Evolutionary conservation across 805 yeast species (phyloP).

Genomic region (Saccharomycopsis javanensis): DNA sequence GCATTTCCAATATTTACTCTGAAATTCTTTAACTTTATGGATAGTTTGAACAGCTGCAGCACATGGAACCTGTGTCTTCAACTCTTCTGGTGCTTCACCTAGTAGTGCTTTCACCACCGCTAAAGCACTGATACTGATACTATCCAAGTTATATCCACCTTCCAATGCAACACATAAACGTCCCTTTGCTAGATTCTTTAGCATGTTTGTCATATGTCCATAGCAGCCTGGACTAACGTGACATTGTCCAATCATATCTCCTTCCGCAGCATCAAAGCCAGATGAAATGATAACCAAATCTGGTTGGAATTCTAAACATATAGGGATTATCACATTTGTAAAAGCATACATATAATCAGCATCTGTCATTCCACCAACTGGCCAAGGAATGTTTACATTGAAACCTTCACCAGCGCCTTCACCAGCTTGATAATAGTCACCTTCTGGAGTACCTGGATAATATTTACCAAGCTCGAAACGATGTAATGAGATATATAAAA

Average conservation of each 20-base stretch:
- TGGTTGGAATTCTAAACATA: slow-evolving; percentile 81
- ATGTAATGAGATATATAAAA: slow-evolving; percentile 83
- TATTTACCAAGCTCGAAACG: slow-evolving; percentile 86
- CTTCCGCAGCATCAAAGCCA: slow-evolving; percentile 98
- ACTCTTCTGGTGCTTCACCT: slow-evolving; percentile 90
- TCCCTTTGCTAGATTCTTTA: slow-evolving; percentile 82
- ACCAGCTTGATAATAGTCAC: slow-evolving; percentile 74
- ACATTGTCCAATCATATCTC: slow-evolving; percentile 94
- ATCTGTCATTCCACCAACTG: slow-evolving; percentile 82
- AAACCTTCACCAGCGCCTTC: slow-evolving; percentile 80
- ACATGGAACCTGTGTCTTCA: slow-evolving; percentile 57
- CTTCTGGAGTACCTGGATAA: slow-evolving; percentile 89
- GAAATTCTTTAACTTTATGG: slow-evolving; percentile 69
- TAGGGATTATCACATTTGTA: slow-evolving; percentile 75
- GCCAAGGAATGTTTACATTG: slow-evolving; percentile 91
- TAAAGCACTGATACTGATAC: slow-evolving; percentile 82
- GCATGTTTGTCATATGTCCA: slow-evolving; percentile 90
- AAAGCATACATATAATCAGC: slow-evolving; percentile 94
- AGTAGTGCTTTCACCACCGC: slow-evolving; percentile 85
- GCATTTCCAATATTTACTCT: slow-evolving; percentile 81
- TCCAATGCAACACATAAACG: slow-evolving; percentile 83
- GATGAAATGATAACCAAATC: slow-evolving; percentile 88
- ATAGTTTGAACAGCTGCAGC: slow-evolving; percentile 70
- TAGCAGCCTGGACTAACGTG: slow-evolving; percentile 93
- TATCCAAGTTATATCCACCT: slow-evolving; percentile 92